phyloP scores from a whole-genome alignment of 345 rosid genomes.

The Sapria himalayana region DNA sequence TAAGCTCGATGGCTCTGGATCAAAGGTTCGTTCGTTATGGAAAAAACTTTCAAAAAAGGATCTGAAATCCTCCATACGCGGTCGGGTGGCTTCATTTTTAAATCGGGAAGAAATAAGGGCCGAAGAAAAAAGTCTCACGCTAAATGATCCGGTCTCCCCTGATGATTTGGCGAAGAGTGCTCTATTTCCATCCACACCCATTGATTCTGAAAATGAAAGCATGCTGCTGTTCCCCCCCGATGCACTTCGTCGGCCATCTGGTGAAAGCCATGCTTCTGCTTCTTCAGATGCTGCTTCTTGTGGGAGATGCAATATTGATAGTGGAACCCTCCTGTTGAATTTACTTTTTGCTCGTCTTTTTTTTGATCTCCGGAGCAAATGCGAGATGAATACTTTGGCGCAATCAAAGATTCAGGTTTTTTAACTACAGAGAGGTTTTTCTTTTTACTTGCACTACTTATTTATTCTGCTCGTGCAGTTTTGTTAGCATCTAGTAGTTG shows the following conservation, averaged over 20 bases:
- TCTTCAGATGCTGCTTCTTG: constrained; percentile 42
- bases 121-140: constrained; percentile 19
- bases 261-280: constrained; percentile 31
- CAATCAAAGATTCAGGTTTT: constrained; percentile 61
- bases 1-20: constrained; percentile 36
- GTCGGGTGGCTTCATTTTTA: constrained; percentile 7
- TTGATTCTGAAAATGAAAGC: constrained; percentile 25
- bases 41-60: constrained; percentile 42
- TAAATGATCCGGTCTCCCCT: constrained; percentile 26
- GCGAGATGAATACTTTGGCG: constrained; percentile 19
- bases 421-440: constrained; percentile 9
- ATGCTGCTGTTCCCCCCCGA: constrained; percentile 15
- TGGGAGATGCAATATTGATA: constrained; percentile 40
- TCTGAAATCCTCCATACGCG: constrained; percentile 26
- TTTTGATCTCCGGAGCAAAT: constrained; percentile 52
- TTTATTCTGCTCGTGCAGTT: too few relatives aligned
- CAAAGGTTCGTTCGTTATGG: constrained; percentile 54
- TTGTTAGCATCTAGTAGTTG: too few relatives aligned
- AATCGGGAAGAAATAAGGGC: constrained; percentile 36
- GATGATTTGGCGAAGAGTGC: constrained; percentile 17
- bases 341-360: constrained; percentile 72
- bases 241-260: constrained; percentile 16
- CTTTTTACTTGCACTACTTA: too few relatives aligned
- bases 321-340: constrained; percentile 77
- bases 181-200: constrained; percentile 12